Percentiles rank a stretch among this genome's conserved stretches.
These are phyloP conservation scores for Aspergillus bombycis DNA, from an alignment of 2,329 filamentous ascomycete genomes.

Conservation along the genomic window DNA sequence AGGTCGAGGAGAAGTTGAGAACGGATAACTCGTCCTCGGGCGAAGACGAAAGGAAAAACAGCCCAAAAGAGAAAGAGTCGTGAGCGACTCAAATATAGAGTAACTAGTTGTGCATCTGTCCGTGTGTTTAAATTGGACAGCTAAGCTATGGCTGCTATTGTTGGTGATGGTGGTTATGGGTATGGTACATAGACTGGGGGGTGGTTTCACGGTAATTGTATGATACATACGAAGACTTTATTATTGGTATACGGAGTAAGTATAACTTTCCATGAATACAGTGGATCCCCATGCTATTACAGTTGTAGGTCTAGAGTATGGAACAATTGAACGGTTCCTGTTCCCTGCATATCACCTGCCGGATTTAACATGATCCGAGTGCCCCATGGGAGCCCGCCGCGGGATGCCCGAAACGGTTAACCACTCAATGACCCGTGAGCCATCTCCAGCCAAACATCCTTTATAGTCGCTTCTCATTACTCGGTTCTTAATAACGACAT, in stretches of 20 bases:
- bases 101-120: neutral
- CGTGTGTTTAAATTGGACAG: neutral
- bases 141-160: neutral
- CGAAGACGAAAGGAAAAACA: slow-evolving; percentile 15
- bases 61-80: slow-evolving; percentile 27
- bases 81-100: slow-evolving; percentile 13
- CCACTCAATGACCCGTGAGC: slow-evolving; percentile 13
- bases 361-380: slow-evolving; percentile 32
- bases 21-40: slow-evolving; percentile 24
- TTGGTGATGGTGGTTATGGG: neutral
- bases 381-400: slow-evolving; percentile 21
- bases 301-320: neutral
- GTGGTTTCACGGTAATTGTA: neutral
- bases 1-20: slow-evolving; percentile 58
- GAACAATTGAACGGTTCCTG: neutral
- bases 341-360: slow-evolving; percentile 25
- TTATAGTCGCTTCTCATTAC: slow-evolving; percentile 14
- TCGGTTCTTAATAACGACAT: slow-evolving; percentile 10
- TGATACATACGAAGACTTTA: neutral
- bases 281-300: neutral
- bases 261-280: neutral
- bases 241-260: neutral
- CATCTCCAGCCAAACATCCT: slow-evolving; percentile 11
- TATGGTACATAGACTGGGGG: neutral
- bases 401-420: slow-evolving; percentile 25